Percentiles rank a stretch among this genome's conserved stretches.
Evolutionary conservation across 495 filamentous ascomycete species (phyloP).

Genomic region (Lasiosphaeria miniovina): DNA sequence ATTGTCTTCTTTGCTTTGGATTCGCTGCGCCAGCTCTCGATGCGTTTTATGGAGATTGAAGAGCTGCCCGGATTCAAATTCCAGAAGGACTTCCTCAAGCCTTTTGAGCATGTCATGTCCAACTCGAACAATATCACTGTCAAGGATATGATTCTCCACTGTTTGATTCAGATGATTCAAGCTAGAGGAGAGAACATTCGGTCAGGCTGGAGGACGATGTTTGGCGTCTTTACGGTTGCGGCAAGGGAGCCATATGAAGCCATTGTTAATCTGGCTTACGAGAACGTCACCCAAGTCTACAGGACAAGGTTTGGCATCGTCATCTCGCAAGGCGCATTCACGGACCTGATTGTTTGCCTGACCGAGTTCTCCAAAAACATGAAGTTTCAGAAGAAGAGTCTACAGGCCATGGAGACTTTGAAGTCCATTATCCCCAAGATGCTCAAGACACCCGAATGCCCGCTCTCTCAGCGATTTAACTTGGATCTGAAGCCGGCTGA

Average conservation of each 20-base stretch:
- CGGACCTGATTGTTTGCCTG: conserved; percentile 91
- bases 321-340: conserved; percentile 93
- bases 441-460: conserved; percentile 94
- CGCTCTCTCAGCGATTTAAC: conserved; percentile 62
- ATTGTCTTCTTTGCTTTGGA: conserved; percentile 98
- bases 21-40: conserved; percentile 89
- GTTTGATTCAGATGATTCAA: conserved; percentile 98
- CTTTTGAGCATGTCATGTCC: conserved; percentile 94
- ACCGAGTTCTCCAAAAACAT: conserved; percentile 98
- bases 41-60: conserved; percentile 98
- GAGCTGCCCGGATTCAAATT: conserved; percentile 99
- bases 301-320: conserved; percentile 95
- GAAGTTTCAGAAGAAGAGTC: conserved; percentile 94
- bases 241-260: conserved; percentile 89
- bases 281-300: conserved; percentile 97
- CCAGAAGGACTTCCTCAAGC: conserved; percentile 98
- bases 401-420: conserved; percentile 92
- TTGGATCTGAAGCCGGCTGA: conserved; percentile 28
- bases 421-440: conserved; percentile 90
- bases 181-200: conserved; percentile 93
- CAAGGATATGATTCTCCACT: conserved; percentile 97
- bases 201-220: conserved; percentile 98
- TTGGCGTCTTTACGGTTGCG: conserved; percentile 95
- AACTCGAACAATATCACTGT: conserved; percentile 87
- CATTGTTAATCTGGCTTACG: conserved; percentile 94